phyloP scores from a whole-genome alignment of 129 eudicot genomes.

The Chrysanthemum lavandulifolium region DNA sequence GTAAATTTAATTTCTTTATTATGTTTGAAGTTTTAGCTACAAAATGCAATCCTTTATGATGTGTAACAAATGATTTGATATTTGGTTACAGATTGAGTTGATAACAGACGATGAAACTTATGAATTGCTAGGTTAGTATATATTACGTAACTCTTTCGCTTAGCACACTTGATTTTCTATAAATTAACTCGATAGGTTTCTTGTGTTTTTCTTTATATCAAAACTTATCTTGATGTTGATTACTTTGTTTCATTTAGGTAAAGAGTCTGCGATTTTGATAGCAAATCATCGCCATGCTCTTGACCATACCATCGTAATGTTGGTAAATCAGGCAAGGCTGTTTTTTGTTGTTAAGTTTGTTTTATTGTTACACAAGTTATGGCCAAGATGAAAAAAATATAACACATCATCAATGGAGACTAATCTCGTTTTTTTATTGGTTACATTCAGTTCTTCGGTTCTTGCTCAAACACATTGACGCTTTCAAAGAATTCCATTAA shows the following conservation, averaged over 20 bases:
- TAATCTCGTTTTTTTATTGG: background rate
- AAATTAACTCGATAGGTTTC: background rate
- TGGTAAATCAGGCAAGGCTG: constrained; percentile 10
- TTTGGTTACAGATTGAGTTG: constrained; percentile 10
- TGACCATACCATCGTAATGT: background rate
- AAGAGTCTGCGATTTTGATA: constrained; percentile 21
- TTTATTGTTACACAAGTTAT: background rate
- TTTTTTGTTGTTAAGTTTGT: background rate
- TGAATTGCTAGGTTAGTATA: constrained; percentile 10
- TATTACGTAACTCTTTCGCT: background rate
- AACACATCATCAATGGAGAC: background rate
- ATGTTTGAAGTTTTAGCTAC: background rate
- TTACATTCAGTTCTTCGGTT: constrained; percentile 16
- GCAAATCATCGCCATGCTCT: constrained; percentile 19
- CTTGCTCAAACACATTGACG: constrained; percentile 12
- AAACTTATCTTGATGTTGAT: no score
- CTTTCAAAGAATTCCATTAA: constrained; percentile 18
- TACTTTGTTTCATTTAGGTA: background rate
- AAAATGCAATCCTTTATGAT: background rate
- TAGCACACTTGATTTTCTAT: background rate
- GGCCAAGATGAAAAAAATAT: background rate
- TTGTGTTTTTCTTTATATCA: background rate
- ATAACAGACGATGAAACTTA: constrained; percentile 17
- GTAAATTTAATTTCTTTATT: background rate
- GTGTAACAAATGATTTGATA: background rate